Base-by-base conservation (phyloP, 2,329 filamentous ascomycete genomes). In the Pyrenophora teres region DNA sequence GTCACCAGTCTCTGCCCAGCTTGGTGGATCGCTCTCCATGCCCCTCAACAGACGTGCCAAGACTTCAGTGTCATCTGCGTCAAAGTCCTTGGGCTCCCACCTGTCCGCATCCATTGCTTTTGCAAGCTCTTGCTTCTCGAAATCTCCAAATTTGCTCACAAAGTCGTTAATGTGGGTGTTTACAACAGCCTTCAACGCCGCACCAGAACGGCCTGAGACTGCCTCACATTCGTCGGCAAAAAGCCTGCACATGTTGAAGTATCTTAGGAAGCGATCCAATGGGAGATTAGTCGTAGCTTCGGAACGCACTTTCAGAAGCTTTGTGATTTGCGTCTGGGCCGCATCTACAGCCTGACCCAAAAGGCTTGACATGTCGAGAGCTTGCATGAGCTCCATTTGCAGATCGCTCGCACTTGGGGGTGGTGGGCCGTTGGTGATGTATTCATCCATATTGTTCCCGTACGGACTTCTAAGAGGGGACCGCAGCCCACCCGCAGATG, bases 211-310 rank as follows among this genome's bases (percentile, higher is more conserved):
- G 0, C 90, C 90, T 18, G 89, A 93, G 16, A 94, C 86, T 13
- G 89, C 87, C 72, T 95, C 90, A 66, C 90, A 94, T 70, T 95
- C 90, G 55, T 92, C 91, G 40, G 89, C 88, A 71, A 95, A 94
- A 49, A 91, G 83, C 6, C 91, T 79, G 64, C 93, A 94, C 30
- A 95, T 80, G 1, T 84, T 90, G 63, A 93, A 92, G 71, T 94
- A 94, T 32, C 90, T 84, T 37, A 94, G 75, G 71, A 95, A 95
- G 61, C 84, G 81, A 40, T 84, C 77, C 2, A 90, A 79, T 1
- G 87, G 83, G 8, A 93, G 76, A 23, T 83, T 82, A 2, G 84
- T 82, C 39, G 85, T 88, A 67, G 92, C 87, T 57, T 92, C 89
- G 2, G 87, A 83, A 25, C 90, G 83, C 1, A 94, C 90, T 47